phyloP scores from a whole-genome alignment of 2,329 filamentous ascomycete species.

The Cytospora piceae region DNA sequence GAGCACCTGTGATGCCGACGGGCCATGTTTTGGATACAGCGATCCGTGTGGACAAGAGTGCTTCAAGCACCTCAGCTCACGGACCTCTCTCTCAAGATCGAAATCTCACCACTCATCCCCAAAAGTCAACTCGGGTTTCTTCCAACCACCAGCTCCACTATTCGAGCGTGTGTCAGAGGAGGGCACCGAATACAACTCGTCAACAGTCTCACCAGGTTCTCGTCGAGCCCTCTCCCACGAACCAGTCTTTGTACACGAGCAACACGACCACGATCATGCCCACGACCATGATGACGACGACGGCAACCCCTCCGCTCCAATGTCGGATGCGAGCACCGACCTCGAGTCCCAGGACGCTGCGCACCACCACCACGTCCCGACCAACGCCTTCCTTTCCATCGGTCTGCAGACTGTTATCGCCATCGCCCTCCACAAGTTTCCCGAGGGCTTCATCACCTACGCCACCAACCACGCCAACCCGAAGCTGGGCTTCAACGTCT shows the following conservation, averaged over 20 bases:
- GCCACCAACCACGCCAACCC: constrained; percentile 97
- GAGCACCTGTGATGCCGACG: constrained; percentile 62
- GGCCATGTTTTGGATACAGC: constrained; percentile 66
- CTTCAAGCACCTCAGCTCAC: constrained; percentile 59
- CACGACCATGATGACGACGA: constrained; percentile 25
- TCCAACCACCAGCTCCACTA: constrained; percentile 42
- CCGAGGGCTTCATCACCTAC: constrained; percentile 86
- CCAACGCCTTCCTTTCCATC: constrained; percentile 91
- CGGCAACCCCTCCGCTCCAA: neutral
- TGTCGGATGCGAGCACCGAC: constrained; percentile 43
- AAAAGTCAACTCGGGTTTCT: constrained; percentile 34
- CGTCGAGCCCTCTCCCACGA: constrained; percentile 13
- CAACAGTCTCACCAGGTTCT: constrained; percentile 25
- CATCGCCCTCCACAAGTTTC: constrained; percentile 94
- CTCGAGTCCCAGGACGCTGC: constrained; percentile 46
- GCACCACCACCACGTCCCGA: constrained; percentile 93
- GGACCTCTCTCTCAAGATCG: constrained; percentile 42
- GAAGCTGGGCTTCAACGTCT: constrained; percentile 84
- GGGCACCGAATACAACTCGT: constrained; percentile 28
- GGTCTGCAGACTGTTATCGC: constrained; percentile 95
- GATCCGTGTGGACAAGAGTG: constrained; percentile 70
- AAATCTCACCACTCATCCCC: constrained; percentile 39
- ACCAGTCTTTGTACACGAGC: constrained; percentile 1
- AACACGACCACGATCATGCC: constrained; percentile 25
- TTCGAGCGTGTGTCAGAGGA: constrained; percentile 41